phyloP scores from a whole-genome alignment of 129 eudicot species.

The Dittrichia graveolens region DNA sequence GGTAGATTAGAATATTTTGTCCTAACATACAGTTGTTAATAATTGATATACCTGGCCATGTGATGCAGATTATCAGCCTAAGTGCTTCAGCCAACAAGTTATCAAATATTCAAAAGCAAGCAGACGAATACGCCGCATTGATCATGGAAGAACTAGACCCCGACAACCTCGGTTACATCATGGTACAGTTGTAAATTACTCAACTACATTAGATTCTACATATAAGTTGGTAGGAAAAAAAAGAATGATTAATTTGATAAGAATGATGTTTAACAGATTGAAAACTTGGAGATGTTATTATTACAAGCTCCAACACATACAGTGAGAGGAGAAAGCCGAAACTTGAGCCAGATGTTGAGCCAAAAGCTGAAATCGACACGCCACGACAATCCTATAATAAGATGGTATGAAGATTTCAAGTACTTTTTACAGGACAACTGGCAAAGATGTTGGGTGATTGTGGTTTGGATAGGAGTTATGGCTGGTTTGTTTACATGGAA shows the following conservation, averaged over 20 bases:
- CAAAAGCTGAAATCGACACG: conserved; percentile 59
- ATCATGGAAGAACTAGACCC: conserved; percentile 82
- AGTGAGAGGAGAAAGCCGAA: conserved; percentile 57
- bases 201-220: not conserved
- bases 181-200: conserved; percentile 34
- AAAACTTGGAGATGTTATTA: conserved; percentile 73
- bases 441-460: conserved; percentile 84
- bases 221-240: conserved; percentile 5
- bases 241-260: not conserved
- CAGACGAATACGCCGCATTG: conserved; percentile 66
- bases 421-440: conserved; percentile 77
- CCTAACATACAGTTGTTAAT: not conserved
- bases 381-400: conserved; percentile 35
- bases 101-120: conserved; percentile 60
- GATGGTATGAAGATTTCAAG: conserved; percentile 48
- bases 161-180: conserved; percentile 51
- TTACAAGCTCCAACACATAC: conserved; percentile 66
- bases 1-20: conserved; percentile 24
- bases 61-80: conserved; percentile 55
- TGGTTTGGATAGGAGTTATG: conserved; percentile 70
- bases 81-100: conserved; percentile 85
- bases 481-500: conserved; percentile 68
- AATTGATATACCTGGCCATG: not conserved
- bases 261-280: conserved; percentile 49
- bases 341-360: conserved; percentile 63